Base-by-base conservation (phyloP, 176 grass and related monocot genomes). In the Thinopyrum elongatum region DNA sequence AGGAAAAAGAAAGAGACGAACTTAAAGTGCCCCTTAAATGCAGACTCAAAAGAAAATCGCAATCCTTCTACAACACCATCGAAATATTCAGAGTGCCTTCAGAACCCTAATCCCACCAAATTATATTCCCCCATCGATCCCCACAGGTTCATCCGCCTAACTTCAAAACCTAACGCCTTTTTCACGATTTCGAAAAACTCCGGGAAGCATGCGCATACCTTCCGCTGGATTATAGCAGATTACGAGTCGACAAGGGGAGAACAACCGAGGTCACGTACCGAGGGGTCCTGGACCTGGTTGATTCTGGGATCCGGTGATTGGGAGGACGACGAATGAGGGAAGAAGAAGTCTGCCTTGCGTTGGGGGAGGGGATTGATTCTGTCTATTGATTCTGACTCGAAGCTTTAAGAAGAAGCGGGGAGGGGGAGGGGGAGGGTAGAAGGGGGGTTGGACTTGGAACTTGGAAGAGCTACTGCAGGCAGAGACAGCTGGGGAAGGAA, bases 321-420 rank as follows among this genome's bases (percentile, higher is more conserved):
- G 25, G 76, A 57, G 41, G 67, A 84, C 3, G 57, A 26, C 19
- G 74, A 61, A 16, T 34, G 51, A 38, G 59, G 62, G 30, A 41
- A 49, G 88, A 29, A 57, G 60, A 27, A 81, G 83, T 83, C 74
- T 65, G 55, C 16, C 22, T 76, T 80, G 30, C 39, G 80, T 35
- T 83, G 66, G 67, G 76, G 77, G 31, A 38, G 76, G 46, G 65
- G 74, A 31, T 76, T 82, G 80, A 83, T 76, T 81, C 73, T 74
- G 79, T n/a, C n/a, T n/a, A 31, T 76, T 82, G 80, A 83, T 76
- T 81, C 73, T 74, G 79, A 19, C 46, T 26, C 30, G 80, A 51
- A 66, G 88, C 70, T 82, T 77, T 86, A 76, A 85, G 65, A 21
- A 28, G 51, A 36, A 15, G 10, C 5, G 39, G 5, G 71, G n/a